A percentile compares a stretch with the other conserved stretches of the same genome.
Evolutionary conservation across 352 stramenopile genomes (phyloP).

Genomic region (Phytophthora hybrid): DNA sequence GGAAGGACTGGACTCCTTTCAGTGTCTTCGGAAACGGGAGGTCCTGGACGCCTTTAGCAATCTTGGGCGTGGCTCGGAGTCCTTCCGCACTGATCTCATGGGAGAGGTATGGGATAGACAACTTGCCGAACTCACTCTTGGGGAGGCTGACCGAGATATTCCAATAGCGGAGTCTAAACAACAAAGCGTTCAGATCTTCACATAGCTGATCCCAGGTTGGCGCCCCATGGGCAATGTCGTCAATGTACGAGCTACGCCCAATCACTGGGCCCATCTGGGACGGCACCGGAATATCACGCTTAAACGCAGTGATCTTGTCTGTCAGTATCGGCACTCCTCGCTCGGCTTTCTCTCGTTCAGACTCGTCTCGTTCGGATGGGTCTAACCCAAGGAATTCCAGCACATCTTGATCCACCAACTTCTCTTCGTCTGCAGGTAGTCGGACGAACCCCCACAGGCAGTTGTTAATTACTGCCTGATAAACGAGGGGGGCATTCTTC

Average conservation of each 20-base stretch:
- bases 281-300: background rate
- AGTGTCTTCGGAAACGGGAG: background rate
- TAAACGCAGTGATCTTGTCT: background rate
- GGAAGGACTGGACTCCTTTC: constrained; percentile 1
- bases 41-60: background rate
- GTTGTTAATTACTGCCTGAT: constrained; percentile 2
- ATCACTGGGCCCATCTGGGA: background rate
- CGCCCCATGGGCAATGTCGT: background rate
- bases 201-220: background rate
- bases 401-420: background rate
- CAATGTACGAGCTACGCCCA: background rate
- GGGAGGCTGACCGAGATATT: constrained; percentile 7
- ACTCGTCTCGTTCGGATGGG: background rate
- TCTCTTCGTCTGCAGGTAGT: background rate
- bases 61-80: background rate
- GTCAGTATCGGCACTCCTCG: background rate
- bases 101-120: background rate
- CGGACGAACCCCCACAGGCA: constrained; percentile 2
- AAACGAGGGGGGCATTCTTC: background rate
- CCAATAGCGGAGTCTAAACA: constrained; percentile 2
- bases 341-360: background rate
- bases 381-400: background rate
- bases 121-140: background rate
- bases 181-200: background rate
- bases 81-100: constrained; percentile 2